A percentile compares a stretch with the other conserved stretches of the same genome.
These are phyloP conservation scores for Aspergillus brasiliensis DNA, from an alignment of 2,329 filamentous ascomycete species.

Conservation along the genomic window DNA sequence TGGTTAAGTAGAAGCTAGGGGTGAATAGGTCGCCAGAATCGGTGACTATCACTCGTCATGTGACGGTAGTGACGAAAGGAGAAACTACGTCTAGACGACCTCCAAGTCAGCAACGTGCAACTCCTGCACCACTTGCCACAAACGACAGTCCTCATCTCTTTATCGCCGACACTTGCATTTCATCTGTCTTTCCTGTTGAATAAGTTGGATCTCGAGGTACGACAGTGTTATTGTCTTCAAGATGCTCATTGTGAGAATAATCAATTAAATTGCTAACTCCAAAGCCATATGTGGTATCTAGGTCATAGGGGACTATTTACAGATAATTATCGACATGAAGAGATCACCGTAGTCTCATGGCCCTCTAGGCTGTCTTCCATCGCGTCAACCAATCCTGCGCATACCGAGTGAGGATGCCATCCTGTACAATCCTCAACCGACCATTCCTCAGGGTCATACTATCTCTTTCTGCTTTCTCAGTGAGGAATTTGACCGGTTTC, in stretches of 20 bases:
- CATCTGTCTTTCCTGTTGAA: neutral
- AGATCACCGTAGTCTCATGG: neutral
- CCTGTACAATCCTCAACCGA: slow-evolving; percentile 31
- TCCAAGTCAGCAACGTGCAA: no score
- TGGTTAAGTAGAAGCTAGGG: rapidly evolving
- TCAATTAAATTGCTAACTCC: neutral
- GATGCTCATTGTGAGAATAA: neutral
- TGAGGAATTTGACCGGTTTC: slow-evolving; percentile 23
- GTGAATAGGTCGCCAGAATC: neutral
- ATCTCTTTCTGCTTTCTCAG: slow-evolving; percentile 31
- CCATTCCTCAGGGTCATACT: slow-evolving; percentile 32
- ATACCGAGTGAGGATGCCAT: slow-evolving; percentile 35
- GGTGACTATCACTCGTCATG: neutral
- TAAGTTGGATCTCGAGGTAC: neutral
- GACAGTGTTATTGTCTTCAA: neutral
- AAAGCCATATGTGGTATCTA: neutral
- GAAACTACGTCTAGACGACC: neutral
- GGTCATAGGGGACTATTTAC: neutral
- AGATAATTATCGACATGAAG: neutral
- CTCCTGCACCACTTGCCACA: neutral
- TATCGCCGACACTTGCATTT: neutral
- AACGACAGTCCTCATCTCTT: neutral
- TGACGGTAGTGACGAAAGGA: neutral
- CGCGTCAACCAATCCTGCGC: slow-evolving; percentile 32
- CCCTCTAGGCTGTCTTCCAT: slow-evolving; percentile 22